A percentile compares a stretch with the other conserved stretches of the same genome.
Conservation (phyloP, 345 rosid genomes). For the Brassica nigra region DNA sequence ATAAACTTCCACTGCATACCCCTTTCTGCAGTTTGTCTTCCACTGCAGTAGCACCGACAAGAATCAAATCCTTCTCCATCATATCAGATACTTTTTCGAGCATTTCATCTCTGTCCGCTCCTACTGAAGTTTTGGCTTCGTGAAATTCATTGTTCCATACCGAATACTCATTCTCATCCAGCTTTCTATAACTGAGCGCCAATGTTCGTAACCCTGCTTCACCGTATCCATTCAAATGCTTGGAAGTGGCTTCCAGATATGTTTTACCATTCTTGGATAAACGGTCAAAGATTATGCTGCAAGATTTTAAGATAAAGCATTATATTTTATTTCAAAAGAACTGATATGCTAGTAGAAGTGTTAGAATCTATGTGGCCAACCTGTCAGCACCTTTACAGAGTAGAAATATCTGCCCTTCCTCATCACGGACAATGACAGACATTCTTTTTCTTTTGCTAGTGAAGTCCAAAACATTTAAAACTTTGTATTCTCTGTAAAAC, state of each 20-base stretch:
- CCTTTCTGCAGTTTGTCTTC: conserved; percentile 85
- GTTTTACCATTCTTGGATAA: conserved; percentile 60
- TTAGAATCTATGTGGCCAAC: conserved; percentile 37
- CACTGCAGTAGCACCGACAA: conserved; percentile 69
- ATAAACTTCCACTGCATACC: conserved; percentile 44
- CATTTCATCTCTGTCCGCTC: conserved; percentile 63
- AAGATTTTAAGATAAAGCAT: conserved; percentile 17
- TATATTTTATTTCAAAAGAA: conserved; percentile 5
- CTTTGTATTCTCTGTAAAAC: conserved; percentile 63
- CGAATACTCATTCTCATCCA: conserved; percentile 54
- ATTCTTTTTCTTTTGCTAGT: conserved; percentile 73
- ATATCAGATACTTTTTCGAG: conserved; percentile 64
- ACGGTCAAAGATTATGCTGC: conserved; percentile 72
- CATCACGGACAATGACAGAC: conserved; percentile 68
- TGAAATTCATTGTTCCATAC: conserved; percentile 56
- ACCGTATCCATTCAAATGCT: conserved; percentile 58
- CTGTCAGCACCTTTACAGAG: conserved; percentile 92
- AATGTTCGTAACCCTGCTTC: conserved; percentile 77
- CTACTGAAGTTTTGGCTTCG: conserved; percentile 61
- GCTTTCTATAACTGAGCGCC: conserved; percentile 57
- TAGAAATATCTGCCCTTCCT: conserved; percentile 64
- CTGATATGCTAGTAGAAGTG: conserved; percentile 17
- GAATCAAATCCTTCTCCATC: conserved; percentile 67
- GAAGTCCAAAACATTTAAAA: conserved; percentile 70
- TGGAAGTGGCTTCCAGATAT: conserved; percentile 52